Evolutionary conservation across 2,329 filamentous ascomycete species (phyloP).

Genomic region (Calonectria pseudoreteaudii): DNA sequence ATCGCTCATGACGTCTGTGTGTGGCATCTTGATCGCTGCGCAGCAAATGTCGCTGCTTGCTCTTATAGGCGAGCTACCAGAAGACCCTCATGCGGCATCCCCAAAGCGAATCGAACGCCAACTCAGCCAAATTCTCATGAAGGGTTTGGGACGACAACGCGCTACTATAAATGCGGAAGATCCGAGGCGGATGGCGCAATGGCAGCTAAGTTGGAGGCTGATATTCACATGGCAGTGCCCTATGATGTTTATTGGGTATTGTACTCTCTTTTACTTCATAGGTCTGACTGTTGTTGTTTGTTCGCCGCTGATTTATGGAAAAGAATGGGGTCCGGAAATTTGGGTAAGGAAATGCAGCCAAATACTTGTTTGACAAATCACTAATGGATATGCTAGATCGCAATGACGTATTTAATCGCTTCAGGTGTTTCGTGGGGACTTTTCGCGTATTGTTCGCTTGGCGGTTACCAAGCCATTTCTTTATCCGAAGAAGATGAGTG

Average conservation of each 20-base stretch:
- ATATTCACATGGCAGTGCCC: slow-evolving; percentile 15
- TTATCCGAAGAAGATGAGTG: neutral
- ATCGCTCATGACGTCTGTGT: slow-evolving; percentile 5
- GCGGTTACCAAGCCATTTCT: slow-evolving; percentile 9
- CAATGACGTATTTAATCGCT: slow-evolving; percentile 9
- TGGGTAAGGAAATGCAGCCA: neutral
- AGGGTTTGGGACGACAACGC: neutral
- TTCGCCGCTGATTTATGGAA: neutral
- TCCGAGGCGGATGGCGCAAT: neutral
- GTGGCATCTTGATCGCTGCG: slow-evolving; percentile 7
- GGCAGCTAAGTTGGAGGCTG: slow-evolving; percentile 7
- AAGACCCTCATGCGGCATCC: neutral
- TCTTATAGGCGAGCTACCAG: slow-evolving; percentile 6
- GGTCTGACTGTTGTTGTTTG: neutral
- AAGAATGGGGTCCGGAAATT: neutral
- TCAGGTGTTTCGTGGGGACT: slow-evolving; percentile 2
- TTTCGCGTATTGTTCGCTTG: slow-evolving; percentile 1
- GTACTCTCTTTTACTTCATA: slow-evolving; percentile 7
- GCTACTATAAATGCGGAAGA: neutral
- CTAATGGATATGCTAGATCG: neutral
- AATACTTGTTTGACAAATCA: neutral
- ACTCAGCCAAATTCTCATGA: neutral
- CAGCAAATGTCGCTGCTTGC: slow-evolving; percentile 12
- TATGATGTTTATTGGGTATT: slow-evolving; percentile 14
- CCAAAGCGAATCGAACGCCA: neutral